These are phyloP conservation scores for Sporothrix schenckii DNA, from an alignment of 2,329 filamentous ascomycete genomes.

Conservation along the genomic window DNA sequence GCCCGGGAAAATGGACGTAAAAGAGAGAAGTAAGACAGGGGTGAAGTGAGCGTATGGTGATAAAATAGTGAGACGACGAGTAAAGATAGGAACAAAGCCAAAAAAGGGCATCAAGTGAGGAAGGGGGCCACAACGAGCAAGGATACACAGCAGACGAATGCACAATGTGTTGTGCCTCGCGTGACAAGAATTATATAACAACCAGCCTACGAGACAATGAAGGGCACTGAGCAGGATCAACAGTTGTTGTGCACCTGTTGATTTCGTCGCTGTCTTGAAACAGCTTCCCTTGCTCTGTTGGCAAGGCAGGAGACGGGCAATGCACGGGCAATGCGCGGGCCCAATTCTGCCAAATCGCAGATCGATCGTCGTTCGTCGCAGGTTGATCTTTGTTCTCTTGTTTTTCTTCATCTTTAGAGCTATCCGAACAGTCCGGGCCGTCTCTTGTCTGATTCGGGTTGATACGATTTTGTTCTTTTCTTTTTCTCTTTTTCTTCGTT, in stretches of 20 bases:
- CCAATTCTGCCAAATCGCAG: slow-evolving; percentile 25
- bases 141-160: slow-evolving; percentile 17
- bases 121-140: background rate
- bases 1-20: slow-evolving; percentile 2
- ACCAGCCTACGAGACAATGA: background rate
- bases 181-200: slow-evolving; percentile 16
- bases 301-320: background rate
- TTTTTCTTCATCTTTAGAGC: too few species aligned
- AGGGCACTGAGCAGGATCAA: background rate
- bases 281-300: background rate
- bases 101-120: background rate
- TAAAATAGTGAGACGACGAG: background rate
- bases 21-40: background rate
- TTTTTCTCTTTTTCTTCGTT: background rate
- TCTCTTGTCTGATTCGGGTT: background rate
- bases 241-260: background rate
- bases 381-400: slow-evolving; percentile 1
- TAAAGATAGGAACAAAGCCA: background rate
- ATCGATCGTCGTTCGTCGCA: slow-evolving; percentile 21
- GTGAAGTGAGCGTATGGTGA: background rate
- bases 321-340: background rate
- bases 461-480: background rate
- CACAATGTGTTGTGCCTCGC: slow-evolving; percentile 21
- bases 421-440: slow-evolving; percentile 13
- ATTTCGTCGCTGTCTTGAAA: background rate